Evolutionary conservation across 2,329 filamentous ascomycete species (phyloP), one percentile per base, ranked within the genome.

Genomic region (Ophiostoma tasmaniense): DNA sequence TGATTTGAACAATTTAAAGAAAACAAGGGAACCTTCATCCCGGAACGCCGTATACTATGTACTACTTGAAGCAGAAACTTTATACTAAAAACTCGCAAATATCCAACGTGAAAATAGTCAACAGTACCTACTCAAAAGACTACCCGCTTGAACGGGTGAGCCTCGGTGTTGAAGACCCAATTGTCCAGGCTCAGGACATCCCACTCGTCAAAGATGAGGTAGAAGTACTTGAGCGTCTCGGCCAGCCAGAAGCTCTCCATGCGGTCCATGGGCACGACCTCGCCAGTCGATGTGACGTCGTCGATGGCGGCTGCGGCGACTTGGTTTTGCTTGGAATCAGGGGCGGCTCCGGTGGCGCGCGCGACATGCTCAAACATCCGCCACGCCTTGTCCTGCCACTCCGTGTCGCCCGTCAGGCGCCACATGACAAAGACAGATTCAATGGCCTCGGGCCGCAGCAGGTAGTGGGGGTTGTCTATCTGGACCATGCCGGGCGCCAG

Each of bases 381-480:
- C 90, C 90, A 92, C 1, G 89, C 90, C 75, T 87, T 87, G 70
- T 89, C 84, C 75, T 86, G 86, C 83, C 87, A 90, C 66, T 81
- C 79, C 1, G 81, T 73, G 72, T 91, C 86, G 33, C 89, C 90
- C 0, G 90, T 92, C 70, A 91, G 81, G 69, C 90, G 85, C 76
- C 89, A 92, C 81, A 94, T 86, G 75, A 92, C 85, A 77, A 92
- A 94, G 4, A 95, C 85, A 17, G 87, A 90, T 79, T 94, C 91
- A 68, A 94, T 92, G 1, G 90, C 90, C 78, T 94, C 91, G 25
- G 90, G 90, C 69, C 89, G 84, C 62, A 92, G 81, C 37, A 90
- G 85, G 75, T 91, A 91, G 68, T 83, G 82, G 55, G 80, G 78
- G 69, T 89, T 85, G 59, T 79, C 76, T 64, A 89, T 81, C 22